Base-by-base conservation (phyloP, 2,329 filamentous ascomycete species). In the Periconia sp. region DNA sequence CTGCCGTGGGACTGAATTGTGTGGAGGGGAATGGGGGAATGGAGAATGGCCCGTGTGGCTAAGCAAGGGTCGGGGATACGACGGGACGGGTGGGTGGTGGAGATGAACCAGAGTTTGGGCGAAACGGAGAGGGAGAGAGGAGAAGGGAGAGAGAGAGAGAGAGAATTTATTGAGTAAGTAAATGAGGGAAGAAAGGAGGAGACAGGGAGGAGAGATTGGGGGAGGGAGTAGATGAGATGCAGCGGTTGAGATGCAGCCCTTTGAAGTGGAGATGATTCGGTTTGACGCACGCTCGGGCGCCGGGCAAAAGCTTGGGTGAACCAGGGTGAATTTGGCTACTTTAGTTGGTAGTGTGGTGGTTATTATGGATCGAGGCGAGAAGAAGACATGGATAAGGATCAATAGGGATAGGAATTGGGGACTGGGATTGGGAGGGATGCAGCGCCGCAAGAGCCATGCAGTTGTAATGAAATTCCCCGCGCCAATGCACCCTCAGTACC, bases 121-220 rank as follows among this genome's bases (percentile, higher is more conserved):
- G 57, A 45, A 52, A 52, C 59, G 58, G 56, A 56, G 33, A 14
- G 33, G 33, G 10, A 11, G 33, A 45, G 9, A 20, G 19, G 43
- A 30, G 33, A 41, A 3, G 53, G 45, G 49, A 46, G 53, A 46
- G 42, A 17, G 43, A 45, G 44, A 27, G 11, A 46, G 19, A 30
- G 44, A 27, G 19, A n/a, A n/a, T n/a, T n/a, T n/a, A n/a, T n/a
- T n/a, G n/a, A n/a, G n/a, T n/a, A n/a, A n/a, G n/a, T n/a, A n/a
- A n/a, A n/a, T n/a, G n/a, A n/a, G n/a, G 33, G n/a, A n/a, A n/a
- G 27, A 20, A 19, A 44, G 14, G 18, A 27, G 44, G 14, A 33
- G 44, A 13, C 19, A 13, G 8, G 23, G 13, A 11, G 50, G 46
- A 41, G 37, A 51, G 35, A 45, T 44, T 49, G 44, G 50, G 46